Evolutionary conservation across 1,139 yeast genomes (phyloP).

Genomic region (Geotrichum phurueaensis): DNA sequence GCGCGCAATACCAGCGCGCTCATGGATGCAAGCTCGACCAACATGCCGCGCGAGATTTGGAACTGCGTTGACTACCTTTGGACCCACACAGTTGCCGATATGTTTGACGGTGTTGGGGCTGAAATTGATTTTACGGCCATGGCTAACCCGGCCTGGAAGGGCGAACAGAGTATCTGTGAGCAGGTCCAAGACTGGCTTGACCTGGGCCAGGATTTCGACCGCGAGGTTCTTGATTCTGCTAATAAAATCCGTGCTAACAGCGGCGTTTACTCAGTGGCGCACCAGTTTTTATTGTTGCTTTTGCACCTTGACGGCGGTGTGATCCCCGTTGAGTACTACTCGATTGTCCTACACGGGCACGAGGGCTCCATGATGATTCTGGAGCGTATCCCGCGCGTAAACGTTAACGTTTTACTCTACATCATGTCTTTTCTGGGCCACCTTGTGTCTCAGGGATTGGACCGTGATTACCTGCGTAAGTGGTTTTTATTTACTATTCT

Average conservation of each 20-base stretch:
- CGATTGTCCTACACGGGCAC: slow-evolving; percentile 16
- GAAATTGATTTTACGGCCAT: background rate
- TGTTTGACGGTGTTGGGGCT: slow-evolving; percentile 19
- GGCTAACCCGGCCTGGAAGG: slow-evolving; percentile 6
- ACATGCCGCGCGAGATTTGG: slow-evolving; percentile 35
- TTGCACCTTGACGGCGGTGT: slow-evolving; percentile 40
- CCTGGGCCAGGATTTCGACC: slow-evolving; percentile 32
- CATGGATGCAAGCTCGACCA: slow-evolving; percentile 19
- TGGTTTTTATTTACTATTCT: background rate
- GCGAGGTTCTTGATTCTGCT: slow-evolving; percentile 30
- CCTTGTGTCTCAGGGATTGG: slow-evolving; percentile 26
- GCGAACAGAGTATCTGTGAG: slow-evolving; percentile 23
- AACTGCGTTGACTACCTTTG: slow-evolving; percentile 37
- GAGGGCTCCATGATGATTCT: slow-evolving; percentile 24
- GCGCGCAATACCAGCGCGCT: slow-evolving; percentile 25
- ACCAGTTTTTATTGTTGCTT: slow-evolving; percentile 34
- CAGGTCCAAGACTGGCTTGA: slow-evolving; percentile 37
- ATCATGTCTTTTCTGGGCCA: slow-evolving; percentile 36
- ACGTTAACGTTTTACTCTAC: slow-evolving; percentile 40
- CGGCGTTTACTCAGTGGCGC: slow-evolving; percentile 33
- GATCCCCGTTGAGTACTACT: slow-evolving; percentile 35
- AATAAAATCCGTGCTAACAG: slow-evolving; percentile 18
- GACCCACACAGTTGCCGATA: slow-evolving; percentile 21
- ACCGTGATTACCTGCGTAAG: background rate
- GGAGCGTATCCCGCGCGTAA: slow-evolving; percentile 38